These are phyloP conservation scores for Centaurea solstitialis DNA, from an alignment of 129 eudicot species.

Conservation along the genomic window DNA sequence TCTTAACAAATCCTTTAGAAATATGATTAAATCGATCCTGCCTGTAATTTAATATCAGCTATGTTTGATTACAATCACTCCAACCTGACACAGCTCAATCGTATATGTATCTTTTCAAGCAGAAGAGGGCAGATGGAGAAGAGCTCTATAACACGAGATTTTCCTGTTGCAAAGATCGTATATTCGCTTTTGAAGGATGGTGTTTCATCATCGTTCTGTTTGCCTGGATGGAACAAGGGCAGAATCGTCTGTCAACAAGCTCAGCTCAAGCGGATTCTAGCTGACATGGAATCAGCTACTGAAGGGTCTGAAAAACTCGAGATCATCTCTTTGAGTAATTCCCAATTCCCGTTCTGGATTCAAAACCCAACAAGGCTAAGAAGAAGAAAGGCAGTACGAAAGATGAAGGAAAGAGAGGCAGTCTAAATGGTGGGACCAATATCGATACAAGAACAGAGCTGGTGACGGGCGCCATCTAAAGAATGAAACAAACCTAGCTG, in stretches of 20 bases:
- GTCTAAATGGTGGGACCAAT: constrained; percentile 35
- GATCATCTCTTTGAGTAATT: constrained; percentile 49
- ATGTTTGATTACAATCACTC: neutral
- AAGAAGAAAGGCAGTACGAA: constrained; percentile 35
- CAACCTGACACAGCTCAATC: neutral
- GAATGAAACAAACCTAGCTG: neutral
- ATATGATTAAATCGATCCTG: neutral
- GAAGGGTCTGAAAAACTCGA: constrained; percentile 26
- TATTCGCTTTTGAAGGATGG: constrained; percentile 64
- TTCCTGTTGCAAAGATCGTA: constrained; percentile 77
- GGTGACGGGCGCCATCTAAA: constrained; percentile 41
- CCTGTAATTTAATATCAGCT: neutral
- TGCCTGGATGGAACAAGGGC: constrained; percentile 98
- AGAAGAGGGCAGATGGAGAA: constrained; percentile 96
- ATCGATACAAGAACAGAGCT: constrained; percentile 47
- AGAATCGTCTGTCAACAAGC: constrained; percentile 79
- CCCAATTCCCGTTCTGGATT: constrained; percentile 45
- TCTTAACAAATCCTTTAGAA: neutral
- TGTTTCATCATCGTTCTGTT: constrained; percentile 69
- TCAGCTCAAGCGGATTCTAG: constrained; percentile 68
- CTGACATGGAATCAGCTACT: constrained; percentile 32
- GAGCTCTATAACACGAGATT: constrained; percentile 78
- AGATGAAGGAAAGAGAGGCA: constrained; percentile 29
- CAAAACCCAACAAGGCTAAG: constrained; percentile 33
- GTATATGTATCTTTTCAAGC: constrained; percentile 36